These are phyloP conservation scores for Colletotrichum tofieldiae DNA, from an alignment of 2,329 filamentous ascomycete genomes.

Conservation along the genomic window DNA sequence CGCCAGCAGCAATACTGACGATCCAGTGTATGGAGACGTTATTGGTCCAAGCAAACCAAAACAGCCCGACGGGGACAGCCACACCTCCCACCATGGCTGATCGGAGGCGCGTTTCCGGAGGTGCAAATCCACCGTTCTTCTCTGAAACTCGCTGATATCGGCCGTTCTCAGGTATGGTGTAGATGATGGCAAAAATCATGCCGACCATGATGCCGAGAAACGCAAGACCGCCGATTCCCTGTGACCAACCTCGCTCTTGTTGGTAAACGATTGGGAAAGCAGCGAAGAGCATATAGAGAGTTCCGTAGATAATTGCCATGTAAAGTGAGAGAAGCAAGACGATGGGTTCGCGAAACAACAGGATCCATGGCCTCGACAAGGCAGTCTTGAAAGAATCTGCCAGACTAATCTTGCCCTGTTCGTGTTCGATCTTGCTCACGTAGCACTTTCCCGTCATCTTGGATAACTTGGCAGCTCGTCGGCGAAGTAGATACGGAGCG, in stretches of 20 bases:
- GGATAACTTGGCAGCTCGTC: slow-evolving; percentile 45
- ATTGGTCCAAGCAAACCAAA: slow-evolving; percentile 73
- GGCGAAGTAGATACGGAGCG: slow-evolving; percentile 46
- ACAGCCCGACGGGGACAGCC: slow-evolving; percentile 67
- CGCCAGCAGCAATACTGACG: slow-evolving; percentile 56
- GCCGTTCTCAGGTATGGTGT: slow-evolving; percentile 62
- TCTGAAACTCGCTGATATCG: slow-evolving; percentile 58
- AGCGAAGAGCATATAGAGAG: slow-evolving; percentile 73
- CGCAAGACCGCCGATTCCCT: slow-evolving; percentile 73
- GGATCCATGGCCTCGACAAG: slow-evolving; percentile 73
- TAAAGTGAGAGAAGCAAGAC: slow-evolving; percentile 77
- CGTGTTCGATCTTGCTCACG: slow-evolving; percentile 59
- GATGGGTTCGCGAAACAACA: slow-evolving; percentile 80
- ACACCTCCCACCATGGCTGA: slow-evolving; percentile 69
- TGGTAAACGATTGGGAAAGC: slow-evolving; percentile 79
- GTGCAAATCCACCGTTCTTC: slow-evolving; percentile 62
- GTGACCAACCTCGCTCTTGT: slow-evolving; percentile 69
- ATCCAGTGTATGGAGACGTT: slow-evolving; percentile 64
- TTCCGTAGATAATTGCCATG: slow-evolving; percentile 73
- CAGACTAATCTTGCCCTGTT: slow-evolving; percentile 54
- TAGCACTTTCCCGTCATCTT: slow-evolving; percentile 45
- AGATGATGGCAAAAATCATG: slow-evolving; percentile 70
- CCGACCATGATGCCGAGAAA: slow-evolving; percentile 80
- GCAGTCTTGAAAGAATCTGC: slow-evolving; percentile 62
- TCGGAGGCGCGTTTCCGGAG: slow-evolving; percentile 71